Conservation (phyloP, 106 monocot species). For the Gastrodia elata region DNA sequence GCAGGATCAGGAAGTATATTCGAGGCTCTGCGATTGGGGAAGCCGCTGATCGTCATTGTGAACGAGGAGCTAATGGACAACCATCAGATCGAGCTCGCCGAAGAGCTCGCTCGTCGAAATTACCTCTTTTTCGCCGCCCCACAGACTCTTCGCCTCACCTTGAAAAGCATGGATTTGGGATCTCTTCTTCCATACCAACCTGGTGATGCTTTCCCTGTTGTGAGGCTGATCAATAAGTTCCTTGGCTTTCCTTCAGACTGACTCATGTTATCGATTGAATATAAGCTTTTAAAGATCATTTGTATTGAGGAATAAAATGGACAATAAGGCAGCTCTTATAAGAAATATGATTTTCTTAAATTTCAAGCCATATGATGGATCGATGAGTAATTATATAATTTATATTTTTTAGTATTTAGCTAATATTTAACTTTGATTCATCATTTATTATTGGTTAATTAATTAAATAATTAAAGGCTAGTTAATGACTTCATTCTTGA, state of each 20-base stretch:
- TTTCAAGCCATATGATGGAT: too few relatives aligned
- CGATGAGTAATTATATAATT: too few relatives aligned
- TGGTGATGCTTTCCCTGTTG: constrained; percentile 59
- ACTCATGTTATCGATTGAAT: neutral
- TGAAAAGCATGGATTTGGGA: constrained; percentile 54
- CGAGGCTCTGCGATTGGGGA: constrained; percentile 57
- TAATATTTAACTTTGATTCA: too few relatives aligned
- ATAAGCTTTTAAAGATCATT: neutral
- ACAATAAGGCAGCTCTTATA: too few relatives aligned
- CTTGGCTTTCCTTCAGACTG: constrained; percentile 49
- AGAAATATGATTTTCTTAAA: neutral
- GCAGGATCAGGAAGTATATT: constrained; percentile 98
- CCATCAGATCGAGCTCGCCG: constrained; percentile 90
- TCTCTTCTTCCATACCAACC: constrained; percentile 52
- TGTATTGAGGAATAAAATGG: too few relatives aligned
- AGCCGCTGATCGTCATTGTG: constrained; percentile 86
- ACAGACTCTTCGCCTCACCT: constrained; percentile 39
- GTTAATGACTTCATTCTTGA: too few relatives aligned
- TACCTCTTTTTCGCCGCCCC: constrained; percentile 68
- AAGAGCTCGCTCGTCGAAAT: constrained; percentile 76
- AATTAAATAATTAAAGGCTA: too few relatives aligned
- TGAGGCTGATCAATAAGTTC: constrained; percentile 47
- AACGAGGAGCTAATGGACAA: constrained; percentile 97
- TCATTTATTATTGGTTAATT: too few relatives aligned
- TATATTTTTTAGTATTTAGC: too few relatives aligned